phyloP scores from a whole-genome alignment of 2,329 filamentous ascomycete genomes.

The Fusarium oligoseptatum region DNA sequence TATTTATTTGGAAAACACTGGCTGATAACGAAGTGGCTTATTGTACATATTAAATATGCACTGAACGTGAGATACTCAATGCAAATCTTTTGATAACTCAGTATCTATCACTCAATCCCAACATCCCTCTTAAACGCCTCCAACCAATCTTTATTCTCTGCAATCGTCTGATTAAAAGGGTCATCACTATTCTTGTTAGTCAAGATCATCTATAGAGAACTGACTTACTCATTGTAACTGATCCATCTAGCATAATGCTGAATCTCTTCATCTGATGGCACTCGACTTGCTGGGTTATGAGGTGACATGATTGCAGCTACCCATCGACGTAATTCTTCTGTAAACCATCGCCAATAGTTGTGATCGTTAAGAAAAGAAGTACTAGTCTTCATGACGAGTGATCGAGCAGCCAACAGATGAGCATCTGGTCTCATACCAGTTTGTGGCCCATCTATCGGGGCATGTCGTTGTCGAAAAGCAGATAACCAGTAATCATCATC shows the following conservation, averaged over 20 bases:
- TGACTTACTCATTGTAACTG: constrained; percentile 44
- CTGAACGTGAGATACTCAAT: neutral
- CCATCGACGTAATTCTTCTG: constrained; percentile 41
- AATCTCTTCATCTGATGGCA: constrained; percentile 44
- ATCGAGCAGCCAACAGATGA: constrained; percentile 23
- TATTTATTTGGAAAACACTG: neutral
- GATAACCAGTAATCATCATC: constrained; percentile 42
- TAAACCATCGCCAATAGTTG: constrained; percentile 43
- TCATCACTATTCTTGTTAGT: constrained; percentile 40
- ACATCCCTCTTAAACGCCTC: constrained; percentile 42
- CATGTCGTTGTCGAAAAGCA: constrained; percentile 42
- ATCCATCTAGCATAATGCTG: constrained; percentile 47
- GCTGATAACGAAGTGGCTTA: neutral
- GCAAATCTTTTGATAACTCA: neutral
- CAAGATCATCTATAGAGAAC: fast-evolving
- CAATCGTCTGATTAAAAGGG: constrained; percentile 44
- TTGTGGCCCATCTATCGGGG: constrained; percentile 5
- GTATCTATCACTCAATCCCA: constrained; percentile 27
- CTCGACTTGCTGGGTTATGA: constrained; percentile 39
- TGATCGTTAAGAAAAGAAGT: constrained; percentile 42
- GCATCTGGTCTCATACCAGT: constrained; percentile 1
- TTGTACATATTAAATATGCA: too few relatives aligned
- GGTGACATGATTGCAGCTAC: constrained; percentile 44
- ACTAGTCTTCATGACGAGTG: constrained; percentile 29
- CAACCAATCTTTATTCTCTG: constrained; percentile 44